Percentiles rank a stretch among this genome's conserved stretches.
phyloP scores from a whole-genome alignment of 768 basidiomycete species.

The Leucosporidium creatinivorum region DNA sequence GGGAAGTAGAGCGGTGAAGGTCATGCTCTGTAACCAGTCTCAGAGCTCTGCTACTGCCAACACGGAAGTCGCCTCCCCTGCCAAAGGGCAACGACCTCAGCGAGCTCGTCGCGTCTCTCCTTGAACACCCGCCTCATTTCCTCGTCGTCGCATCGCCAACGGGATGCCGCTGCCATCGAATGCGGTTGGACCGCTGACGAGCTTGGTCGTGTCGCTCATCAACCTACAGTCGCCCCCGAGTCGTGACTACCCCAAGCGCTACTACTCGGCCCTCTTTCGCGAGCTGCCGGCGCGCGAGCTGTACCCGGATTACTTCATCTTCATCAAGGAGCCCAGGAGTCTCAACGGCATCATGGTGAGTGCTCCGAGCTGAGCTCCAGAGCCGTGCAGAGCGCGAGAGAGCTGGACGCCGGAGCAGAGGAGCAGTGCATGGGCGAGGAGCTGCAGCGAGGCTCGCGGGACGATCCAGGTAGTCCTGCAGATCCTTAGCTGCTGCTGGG shows the following conservation, averaged over 20 bases:
- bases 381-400: too few species aligned
- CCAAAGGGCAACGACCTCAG: too few species aligned
- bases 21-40: too few species aligned
- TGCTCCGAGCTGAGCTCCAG: neutral
- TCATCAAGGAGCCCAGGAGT: conserved; percentile 25
- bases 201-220: conserved; percentile 8
- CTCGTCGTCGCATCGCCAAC: neutral
- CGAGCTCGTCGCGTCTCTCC: too few species aligned
- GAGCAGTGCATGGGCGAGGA: neutral
- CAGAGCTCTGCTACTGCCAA: too few species aligned
- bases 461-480: too few species aligned
- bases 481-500: too few species aligned
- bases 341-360: conserved; percentile 19
- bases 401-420: neutral
- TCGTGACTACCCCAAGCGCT: conserved; percentile 9
- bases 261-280: conserved; percentile 28
- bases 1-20: too few species aligned
- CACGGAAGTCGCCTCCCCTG: too few species aligned
- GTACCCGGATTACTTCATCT: conserved; percentile 30
- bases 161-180: neutral
- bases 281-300: conserved; percentile 22
- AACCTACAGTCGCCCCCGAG: conserved; percentile 16
- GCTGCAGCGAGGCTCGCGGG: neutral
- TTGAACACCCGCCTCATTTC: too few species aligned
- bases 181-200: conserved; percentile 5